Evolutionary conservation across 805 yeast genomes (phyloP).

Genomic region (Zygosaccharomyces bailii): DNA sequence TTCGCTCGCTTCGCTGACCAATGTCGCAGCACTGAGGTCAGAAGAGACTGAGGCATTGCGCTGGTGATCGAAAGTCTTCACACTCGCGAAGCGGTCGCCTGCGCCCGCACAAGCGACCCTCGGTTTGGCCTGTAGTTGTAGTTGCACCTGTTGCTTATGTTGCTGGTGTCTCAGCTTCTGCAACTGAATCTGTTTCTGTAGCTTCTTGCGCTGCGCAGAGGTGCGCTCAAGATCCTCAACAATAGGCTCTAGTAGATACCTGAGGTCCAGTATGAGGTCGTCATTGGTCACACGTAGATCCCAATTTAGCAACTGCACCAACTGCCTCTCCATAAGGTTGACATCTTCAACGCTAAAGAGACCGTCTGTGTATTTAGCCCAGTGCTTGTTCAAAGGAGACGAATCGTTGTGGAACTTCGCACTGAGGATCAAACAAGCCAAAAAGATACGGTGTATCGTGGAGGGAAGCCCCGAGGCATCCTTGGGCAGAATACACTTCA

Average conservation of each 20-base stretch:
- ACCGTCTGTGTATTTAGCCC: slow-evolving; percentile 78
- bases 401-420: slow-evolving; percentile 76
- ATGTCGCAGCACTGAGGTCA: slow-evolving; percentile 22
- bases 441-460: slow-evolving; percentile 72
- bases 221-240: slow-evolving; percentile 44
- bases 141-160: slow-evolving; percentile 7
- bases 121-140: slow-evolving; percentile 5
- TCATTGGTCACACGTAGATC: slow-evolving; percentile 61
- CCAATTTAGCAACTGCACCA: slow-evolving; percentile 67
- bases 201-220: slow-evolving; percentile 24
- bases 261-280: slow-evolving; percentile 65
- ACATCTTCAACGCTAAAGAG: slow-evolving; percentile 64
- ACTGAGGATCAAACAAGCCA: slow-evolving; percentile 69
- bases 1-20: slow-evolving; percentile 13
- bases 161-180: slow-evolving; percentile 19
- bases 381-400: slow-evolving; percentile 71
- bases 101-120: slow-evolving; percentile 10
- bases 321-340: slow-evolving; percentile 77
- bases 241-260: slow-evolving; percentile 73
- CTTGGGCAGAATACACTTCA: slow-evolving; percentile 58
- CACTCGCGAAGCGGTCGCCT: slow-evolving; percentile 1
- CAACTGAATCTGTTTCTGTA: slow-evolving; percentile 11
- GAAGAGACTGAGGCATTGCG: slow-evolving; percentile 24
- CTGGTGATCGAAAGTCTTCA: slow-evolving; percentile 21
- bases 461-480: slow-evolving; percentile 77